phyloP scores from a whole-genome alignment of 352 stramenopile species.

The Pseudoperonospora humuli region DNA sequence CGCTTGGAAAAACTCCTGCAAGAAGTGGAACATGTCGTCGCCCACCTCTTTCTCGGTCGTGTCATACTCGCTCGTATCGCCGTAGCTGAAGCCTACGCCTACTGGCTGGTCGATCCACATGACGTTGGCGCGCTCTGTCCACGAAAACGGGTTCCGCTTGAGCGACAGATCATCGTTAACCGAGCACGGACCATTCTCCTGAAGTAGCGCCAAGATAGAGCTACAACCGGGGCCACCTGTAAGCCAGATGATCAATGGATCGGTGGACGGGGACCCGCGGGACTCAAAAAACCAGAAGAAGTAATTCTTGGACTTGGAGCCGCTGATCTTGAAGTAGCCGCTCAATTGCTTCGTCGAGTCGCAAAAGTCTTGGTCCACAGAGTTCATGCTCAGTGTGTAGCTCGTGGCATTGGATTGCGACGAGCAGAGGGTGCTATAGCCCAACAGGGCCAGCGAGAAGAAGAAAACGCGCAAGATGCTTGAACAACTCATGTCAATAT shows the following conservation, averaged over 20 bases:
- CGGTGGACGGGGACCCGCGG: conserved; percentile 59
- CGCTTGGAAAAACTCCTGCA: conserved; percentile 89
- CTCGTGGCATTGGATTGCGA: conserved; percentile 15
- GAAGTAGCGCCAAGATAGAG: conserved; percentile 88
- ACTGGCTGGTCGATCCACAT: conserved; percentile 96
- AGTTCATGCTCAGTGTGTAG: conserved; percentile 45
- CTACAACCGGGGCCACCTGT: conserved; percentile 94
- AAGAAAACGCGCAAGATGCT: neutral
- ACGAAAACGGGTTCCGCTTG: conserved; percentile 86
- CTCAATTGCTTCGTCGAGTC: conserved; percentile 71
- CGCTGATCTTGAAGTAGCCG: conserved; percentile 80
- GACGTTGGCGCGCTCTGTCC: conserved; percentile 92
- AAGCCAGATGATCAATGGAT: conserved; percentile 95
- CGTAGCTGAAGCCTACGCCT: conserved; percentile 92
- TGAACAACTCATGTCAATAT: neutral
- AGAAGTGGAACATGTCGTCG: conserved; percentile 94
- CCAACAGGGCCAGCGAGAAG: conserved; percentile 6
- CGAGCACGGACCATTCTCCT: conserved; percentile 94
- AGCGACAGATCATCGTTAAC: conserved; percentile 89
- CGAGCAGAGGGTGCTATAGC: neutral
- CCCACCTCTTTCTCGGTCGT: conserved; percentile 88
- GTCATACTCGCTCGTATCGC: conserved; percentile 82
- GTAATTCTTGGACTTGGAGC: conserved; percentile 88
- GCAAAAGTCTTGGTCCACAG: conserved; percentile 57
- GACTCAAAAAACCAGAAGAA: conserved; percentile 98